These are phyloP conservation scores for Alliaria petiolata DNA, from an alignment of 345 rosid genomes.

Conservation along the genomic window DNA sequence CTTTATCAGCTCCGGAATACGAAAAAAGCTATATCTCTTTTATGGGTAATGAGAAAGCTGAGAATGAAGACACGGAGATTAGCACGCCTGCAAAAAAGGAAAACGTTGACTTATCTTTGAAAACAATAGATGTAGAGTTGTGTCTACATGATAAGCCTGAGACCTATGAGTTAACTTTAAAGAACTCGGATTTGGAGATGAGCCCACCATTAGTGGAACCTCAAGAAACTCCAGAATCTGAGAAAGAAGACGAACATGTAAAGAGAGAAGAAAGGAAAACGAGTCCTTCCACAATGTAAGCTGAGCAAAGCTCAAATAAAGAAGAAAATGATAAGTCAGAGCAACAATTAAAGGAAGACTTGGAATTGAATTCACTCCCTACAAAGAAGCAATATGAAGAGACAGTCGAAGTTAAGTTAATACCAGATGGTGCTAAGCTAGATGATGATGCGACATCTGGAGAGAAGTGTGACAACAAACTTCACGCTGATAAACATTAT, in stretches of 20 bases:
- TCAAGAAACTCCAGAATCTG: background rate
- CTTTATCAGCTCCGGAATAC: background rate
- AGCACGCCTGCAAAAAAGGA: conserved; percentile 3
- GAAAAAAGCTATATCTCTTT: background rate
- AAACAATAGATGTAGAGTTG: background rate
- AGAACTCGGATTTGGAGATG: background rate
- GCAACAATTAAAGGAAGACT: conserved; percentile 21
- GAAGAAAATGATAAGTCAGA: conserved; percentile 8
- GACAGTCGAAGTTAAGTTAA: background rate
- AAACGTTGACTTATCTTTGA: background rate
- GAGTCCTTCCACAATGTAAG: background rate
- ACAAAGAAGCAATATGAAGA: background rate
- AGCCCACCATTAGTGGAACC: background rate
- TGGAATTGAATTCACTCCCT: conserved; percentile 21
- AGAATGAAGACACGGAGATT: background rate
- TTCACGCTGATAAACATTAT: background rate
- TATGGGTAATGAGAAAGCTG: background rate
- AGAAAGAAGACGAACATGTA: conserved; percentile 12
- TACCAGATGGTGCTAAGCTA: background rate
- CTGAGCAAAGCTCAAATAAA: conserved; percentile 2
- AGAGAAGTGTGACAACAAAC: conserved; percentile 10
- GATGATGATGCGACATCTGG: conserved; percentile 2
- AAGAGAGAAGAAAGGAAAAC: background rate
- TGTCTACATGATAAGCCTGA: conserved; percentile 9
- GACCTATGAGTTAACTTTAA: background rate